Percentiles rank a stretch among this genome's conserved stretches.
Evolutionary conservation across 73 alveolate species (phyloP).

Genomic region (Tetrahymena elliotti): DNA sequence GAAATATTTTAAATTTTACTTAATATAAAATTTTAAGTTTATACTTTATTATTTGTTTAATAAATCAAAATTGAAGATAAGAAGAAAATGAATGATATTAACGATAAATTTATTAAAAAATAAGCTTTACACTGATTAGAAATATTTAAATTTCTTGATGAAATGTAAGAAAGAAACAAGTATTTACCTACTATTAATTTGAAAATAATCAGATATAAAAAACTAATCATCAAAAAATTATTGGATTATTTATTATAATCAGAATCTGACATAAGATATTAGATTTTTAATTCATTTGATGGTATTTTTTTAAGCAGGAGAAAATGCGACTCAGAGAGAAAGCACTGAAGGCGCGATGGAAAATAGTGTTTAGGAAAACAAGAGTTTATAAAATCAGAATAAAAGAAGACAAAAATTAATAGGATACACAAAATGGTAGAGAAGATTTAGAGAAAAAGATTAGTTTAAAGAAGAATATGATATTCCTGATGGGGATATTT

Average conservation of each 20-base stretch:
- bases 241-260: not conserved
- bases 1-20: too few relatives aligned
- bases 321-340: not conserved
- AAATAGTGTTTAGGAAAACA: not conserved
- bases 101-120: too few relatives aligned
- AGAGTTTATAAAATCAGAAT: not conserved
- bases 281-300: too few relatives aligned
- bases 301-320: not conserved
- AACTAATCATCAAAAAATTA: not conserved
- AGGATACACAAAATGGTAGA: not conserved
- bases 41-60: too few relatives aligned
- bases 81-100: too few relatives aligned
- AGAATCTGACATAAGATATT: not conserved
- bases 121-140: too few relatives aligned
- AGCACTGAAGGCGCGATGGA: not conserved
- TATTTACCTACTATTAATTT: too few relatives aligned
- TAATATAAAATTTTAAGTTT: too few relatives aligned
- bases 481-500: not conserved
- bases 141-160: too few relatives aligned
- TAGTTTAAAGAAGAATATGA: not conserved
- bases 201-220: not conserved
- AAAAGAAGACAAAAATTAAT: not conserved
- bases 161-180: too few relatives aligned
- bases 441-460: not conserved
- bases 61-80: too few relatives aligned